Evolutionary conservation across 2,329 filamentous ascomycete species (phyloP).

Genomic region (Monosporascus ibericus): DNA sequence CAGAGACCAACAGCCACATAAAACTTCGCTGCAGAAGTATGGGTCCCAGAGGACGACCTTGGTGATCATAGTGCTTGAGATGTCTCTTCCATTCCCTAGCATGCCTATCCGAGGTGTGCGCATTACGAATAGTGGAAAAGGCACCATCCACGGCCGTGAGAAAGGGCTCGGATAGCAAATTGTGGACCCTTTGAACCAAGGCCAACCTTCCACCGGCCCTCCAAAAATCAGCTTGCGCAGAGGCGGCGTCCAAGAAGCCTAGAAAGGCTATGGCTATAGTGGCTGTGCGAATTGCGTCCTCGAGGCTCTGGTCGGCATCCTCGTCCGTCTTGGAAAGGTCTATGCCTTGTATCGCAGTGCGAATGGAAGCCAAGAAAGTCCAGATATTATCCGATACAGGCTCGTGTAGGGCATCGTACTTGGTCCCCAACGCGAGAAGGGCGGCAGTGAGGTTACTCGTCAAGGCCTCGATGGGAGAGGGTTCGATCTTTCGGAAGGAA

Average conservation of each 20-base stretch:
- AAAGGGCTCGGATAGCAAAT: slow-evolving; percentile 76
- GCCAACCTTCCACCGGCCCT: slow-evolving; percentile 64
- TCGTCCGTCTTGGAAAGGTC: slow-evolving; percentile 48
- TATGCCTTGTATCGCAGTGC: slow-evolving; percentile 51
- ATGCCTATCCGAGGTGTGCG: slow-evolving; percentile 56
- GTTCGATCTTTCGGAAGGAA: slow-evolving; percentile 74
- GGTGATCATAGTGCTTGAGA: slow-evolving; percentile 72
- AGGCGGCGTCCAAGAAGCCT: slow-evolving; percentile 80
- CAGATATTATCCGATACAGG: slow-evolving; percentile 61
- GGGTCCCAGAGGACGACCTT: slow-evolving; percentile 76
- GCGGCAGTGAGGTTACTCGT: slow-evolving; percentile 74
- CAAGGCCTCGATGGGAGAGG: slow-evolving; percentile 82
- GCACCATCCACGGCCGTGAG: slow-evolving; percentile 82
- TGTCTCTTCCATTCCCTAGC: slow-evolving; percentile 85
- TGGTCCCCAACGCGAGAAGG: slow-evolving; percentile 71
- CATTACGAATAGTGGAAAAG: slow-evolving; percentile 83
- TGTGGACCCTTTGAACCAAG: slow-evolving; percentile 65
- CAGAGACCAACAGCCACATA: slow-evolving; percentile 75
- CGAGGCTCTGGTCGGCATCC: slow-evolving; percentile 52
- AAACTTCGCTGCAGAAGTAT: slow-evolving; percentile 89
- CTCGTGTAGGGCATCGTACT: slow-evolving; percentile 63
- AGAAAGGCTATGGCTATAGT: slow-evolving; percentile 80
- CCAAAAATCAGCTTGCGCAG: slow-evolving; percentile 78
- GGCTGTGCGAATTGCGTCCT: slow-evolving; percentile 63
- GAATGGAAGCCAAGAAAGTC: slow-evolving; percentile 67